These are phyloP conservation scores for Nannizzia gypsea DNA, from an alignment of 2,329 filamentous ascomycete species.

Conservation along the genomic window DNA sequence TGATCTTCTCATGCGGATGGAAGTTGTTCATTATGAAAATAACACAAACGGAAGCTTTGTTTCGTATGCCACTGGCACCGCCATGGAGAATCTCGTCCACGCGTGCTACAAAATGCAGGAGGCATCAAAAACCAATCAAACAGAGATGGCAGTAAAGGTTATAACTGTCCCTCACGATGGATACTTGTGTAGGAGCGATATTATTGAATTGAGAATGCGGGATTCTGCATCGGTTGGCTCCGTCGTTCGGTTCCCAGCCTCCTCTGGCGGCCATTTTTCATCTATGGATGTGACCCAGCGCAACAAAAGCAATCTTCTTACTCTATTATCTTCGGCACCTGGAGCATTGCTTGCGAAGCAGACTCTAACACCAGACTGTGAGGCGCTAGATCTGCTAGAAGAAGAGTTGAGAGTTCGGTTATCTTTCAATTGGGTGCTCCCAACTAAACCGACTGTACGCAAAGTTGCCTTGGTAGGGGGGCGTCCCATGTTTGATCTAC, in stretches of 20 bases:
- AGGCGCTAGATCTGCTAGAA: background rate
- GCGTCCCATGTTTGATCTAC: background rate
- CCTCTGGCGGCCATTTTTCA: background rate
- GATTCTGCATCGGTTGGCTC: background rate
- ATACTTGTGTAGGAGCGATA: background rate
- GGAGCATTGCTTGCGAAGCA: background rate
- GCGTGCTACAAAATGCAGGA: background rate
- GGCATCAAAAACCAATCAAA: background rate
- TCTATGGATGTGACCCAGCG: background rate
- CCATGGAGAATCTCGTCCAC: background rate
- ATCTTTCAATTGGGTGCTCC: background rate
- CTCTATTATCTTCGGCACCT: background rate
- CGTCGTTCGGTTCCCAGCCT: background rate
- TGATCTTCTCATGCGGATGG: background rate
- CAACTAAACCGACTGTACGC: background rate
- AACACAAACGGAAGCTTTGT: background rate
- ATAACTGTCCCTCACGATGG: background rate
- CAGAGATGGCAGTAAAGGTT: background rate
- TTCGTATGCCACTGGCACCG: background rate
- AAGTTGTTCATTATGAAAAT: background rate
- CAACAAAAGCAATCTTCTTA: background rate
- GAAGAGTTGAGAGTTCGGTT: background rate
- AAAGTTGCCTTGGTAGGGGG: background rate
- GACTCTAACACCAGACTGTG: background rate
- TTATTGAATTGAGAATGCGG: constrained; percentile 4